A percentile compares a stretch with the other conserved stretches of the same genome.
Evolutionary conservation across 2,329 filamentous ascomycete genomes (phyloP).

Genomic region (Colletotrichum sp.): DNA sequence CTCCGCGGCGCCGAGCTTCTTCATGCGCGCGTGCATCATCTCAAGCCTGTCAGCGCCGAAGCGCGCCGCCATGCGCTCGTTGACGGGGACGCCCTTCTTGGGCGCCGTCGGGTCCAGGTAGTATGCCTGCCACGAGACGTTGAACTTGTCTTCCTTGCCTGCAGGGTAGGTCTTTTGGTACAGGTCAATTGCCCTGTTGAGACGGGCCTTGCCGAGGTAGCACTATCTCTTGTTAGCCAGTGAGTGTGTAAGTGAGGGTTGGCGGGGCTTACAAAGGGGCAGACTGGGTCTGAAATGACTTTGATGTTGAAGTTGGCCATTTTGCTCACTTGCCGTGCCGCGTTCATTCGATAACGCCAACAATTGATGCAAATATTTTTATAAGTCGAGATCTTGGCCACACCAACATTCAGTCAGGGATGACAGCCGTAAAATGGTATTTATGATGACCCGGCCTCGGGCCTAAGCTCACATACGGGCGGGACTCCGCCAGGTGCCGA

Average conservation of each 20-base stretch:
- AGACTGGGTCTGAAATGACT: constrained; percentile 82
- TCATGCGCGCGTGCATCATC: constrained; percentile 63
- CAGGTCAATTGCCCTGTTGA: constrained; percentile 72
- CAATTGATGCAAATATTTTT: background rate
- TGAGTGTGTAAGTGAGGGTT: background rate
- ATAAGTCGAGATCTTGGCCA: background rate
- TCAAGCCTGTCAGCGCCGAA: constrained; percentile 69
- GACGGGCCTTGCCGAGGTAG: constrained; percentile 80
- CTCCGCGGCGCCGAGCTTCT: constrained; percentile 62
- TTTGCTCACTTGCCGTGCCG: constrained; percentile 18
- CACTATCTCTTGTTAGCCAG: constrained; percentile 52
- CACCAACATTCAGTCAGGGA: background rate
- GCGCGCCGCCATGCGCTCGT: constrained; percentile 60
- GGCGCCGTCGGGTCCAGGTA: constrained; percentile 76
- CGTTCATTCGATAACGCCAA: background rate
- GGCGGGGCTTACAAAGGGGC: constrained; percentile 58
- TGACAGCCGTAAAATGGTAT: background rate
- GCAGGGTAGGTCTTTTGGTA: constrained; percentile 68
- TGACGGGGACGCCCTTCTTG: constrained; percentile 47
- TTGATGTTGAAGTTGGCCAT: constrained; percentile 82
- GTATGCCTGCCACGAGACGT: constrained; percentile 78
- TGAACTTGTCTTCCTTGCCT: constrained; percentile 69
- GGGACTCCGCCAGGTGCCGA: constrained; percentile 13
- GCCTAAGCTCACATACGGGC: background rate
- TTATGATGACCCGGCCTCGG: background rate